Evolutionary conservation across 768 basidiomycete genomes (phyloP).

Genomic region (Russula abietina): DNA sequence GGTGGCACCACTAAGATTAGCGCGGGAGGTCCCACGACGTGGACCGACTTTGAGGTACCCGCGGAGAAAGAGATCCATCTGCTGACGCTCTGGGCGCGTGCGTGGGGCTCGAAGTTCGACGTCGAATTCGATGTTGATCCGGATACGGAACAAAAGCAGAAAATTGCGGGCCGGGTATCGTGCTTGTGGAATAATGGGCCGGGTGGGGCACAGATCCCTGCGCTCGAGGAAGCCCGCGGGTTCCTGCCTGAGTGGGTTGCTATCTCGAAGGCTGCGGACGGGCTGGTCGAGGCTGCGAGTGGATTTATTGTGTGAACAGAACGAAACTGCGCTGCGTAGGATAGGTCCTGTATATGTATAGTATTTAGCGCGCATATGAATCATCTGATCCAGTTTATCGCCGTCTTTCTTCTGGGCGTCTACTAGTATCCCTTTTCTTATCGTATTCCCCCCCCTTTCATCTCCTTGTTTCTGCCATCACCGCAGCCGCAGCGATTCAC

Average conservation of each 20-base stretch:
- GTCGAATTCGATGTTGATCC: constrained; percentile 15
- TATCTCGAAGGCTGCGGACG: constrained; percentile 10
- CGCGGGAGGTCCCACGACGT: background rate
- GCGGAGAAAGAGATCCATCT: background rate
- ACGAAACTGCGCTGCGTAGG: background rate
- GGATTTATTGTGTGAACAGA: background rate
- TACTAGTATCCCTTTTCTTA: background rate
- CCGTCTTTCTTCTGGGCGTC: too few species aligned
- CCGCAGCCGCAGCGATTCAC: background rate
- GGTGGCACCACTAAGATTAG: background rate
- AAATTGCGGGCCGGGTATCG: constrained; percentile 14
- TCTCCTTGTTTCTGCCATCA: background rate
- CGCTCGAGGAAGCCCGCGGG: constrained; percentile 16
- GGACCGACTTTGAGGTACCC: constrained; percentile 20
- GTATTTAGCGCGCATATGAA: too few species aligned
- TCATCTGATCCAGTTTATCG: too few species aligned
- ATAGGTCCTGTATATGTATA: too few species aligned
- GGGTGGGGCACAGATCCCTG: constrained; percentile 11
- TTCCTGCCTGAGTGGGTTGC: constrained; percentile 24
- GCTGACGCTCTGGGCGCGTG: constrained; percentile 17
- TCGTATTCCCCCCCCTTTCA: background rate
- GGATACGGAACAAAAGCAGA: background rate
- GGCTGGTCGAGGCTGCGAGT: constrained; percentile 6
- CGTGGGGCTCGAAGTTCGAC: constrained; percentile 18
- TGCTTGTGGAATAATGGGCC: constrained; percentile 22